Evolutionary conservation across 148 eudicot genomes (phyloP).

Genomic region (Persicaria maculosa): DNA sequence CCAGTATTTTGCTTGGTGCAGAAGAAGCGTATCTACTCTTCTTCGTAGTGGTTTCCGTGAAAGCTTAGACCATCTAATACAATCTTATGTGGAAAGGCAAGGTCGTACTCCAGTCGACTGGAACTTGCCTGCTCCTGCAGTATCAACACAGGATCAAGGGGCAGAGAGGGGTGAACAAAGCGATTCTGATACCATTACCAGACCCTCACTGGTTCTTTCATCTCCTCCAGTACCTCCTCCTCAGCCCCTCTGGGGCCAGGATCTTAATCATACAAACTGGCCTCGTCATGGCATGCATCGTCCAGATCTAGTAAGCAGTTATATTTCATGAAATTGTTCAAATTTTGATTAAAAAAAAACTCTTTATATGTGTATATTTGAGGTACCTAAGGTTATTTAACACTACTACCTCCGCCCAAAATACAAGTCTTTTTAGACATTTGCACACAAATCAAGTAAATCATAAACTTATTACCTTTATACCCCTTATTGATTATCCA

Average conservation of each 20-base stretch:
- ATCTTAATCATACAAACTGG: constrained; percentile 75
- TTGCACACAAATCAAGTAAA: no score
- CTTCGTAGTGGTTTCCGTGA: constrained; percentile 96
- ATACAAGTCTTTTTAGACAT: no score
- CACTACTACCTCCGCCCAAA: no score
- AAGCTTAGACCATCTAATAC: constrained; percentile 90
- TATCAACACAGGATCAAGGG: constrained; percentile 50
- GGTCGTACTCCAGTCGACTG: constrained; percentile 73
- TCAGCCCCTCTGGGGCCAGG: constrained; percentile 86
- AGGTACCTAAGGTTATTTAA: no score
- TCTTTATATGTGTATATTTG: no score
- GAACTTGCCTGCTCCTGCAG: constrained; percentile 61
- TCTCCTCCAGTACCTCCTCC: constrained; percentile 96
- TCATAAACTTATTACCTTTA: no score
- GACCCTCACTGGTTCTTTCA: constrained; percentile 59
- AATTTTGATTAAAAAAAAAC: background rate
- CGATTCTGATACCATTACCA: constrained; percentile 37
- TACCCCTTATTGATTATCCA: no score
- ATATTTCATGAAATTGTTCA: background rate
- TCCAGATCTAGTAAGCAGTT: constrained; percentile 60
- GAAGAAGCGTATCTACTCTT: constrained; percentile 98
- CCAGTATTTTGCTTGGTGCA: constrained; percentile 19
- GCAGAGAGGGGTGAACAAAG: constrained; percentile 51
- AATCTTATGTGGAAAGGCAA: constrained; percentile 91
- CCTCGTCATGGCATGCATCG: constrained; percentile 79